Conservation (phyloP, 306 rosid genomes). For the Quercus cerris region DNA sequence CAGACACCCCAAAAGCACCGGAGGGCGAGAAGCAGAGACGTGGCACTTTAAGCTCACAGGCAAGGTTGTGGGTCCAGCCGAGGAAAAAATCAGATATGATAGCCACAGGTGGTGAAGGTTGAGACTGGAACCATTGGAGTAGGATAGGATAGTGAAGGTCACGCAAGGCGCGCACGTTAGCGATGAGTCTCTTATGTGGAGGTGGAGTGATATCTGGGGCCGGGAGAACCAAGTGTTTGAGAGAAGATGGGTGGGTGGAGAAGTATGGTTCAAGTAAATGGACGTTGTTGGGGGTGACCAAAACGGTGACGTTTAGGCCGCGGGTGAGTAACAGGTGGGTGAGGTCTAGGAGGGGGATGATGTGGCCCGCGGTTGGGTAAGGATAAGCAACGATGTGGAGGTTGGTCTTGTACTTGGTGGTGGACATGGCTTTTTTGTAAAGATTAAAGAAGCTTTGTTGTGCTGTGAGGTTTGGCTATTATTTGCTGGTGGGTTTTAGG, state of each 20-base stretch:
- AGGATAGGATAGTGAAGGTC: constrained; percentile 32
- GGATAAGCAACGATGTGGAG: constrained; percentile 40
- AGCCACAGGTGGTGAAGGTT: constrained; percentile 24
- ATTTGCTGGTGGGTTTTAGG: neutral
- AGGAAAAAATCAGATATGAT: constrained; percentile 48
- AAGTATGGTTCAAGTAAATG: constrained; percentile 24
- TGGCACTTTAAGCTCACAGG: constrained; percentile 19
- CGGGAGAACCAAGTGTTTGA: constrained; percentile 36
- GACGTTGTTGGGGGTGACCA: constrained; percentile 25
- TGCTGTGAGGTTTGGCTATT: neutral
- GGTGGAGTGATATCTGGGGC: neutral
- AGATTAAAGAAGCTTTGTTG: too few relatives aligned
- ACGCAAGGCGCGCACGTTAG: constrained; percentile 3
- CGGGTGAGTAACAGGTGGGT: constrained; percentile 25
- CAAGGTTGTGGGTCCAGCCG: constrained; percentile 46
- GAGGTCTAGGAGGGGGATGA: constrained; percentile 40
- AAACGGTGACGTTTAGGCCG: constrained; percentile 39
- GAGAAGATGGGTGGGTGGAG: constrained; percentile 31
- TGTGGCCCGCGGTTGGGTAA: constrained; percentile 41
- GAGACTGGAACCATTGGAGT: constrained; percentile 28
- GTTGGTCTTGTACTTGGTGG: neutral
- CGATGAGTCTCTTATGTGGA: constrained; percentile 4
- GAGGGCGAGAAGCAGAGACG: constrained; percentile 43
- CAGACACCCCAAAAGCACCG: constrained; percentile 15
- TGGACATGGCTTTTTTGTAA: neutral